Percentiles rank a stretch among this genome's conserved stretches.
These are phyloP conservation scores for Luvunga scandens DNA, from an alignment of 345 rosid genomes.

Conservation along the genomic window DNA sequence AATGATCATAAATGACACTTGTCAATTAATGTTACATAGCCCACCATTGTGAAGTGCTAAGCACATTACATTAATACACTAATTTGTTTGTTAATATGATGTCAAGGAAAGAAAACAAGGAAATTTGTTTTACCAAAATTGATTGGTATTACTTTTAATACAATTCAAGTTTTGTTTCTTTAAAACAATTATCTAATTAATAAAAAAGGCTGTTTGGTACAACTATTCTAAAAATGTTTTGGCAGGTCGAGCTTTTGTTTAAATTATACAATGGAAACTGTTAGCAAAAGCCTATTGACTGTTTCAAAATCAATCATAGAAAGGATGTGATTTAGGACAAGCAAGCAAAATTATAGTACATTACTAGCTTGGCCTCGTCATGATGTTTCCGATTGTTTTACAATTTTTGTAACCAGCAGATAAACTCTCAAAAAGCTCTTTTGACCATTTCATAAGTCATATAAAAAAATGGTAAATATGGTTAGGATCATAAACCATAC, in stretches of 20 bases:
- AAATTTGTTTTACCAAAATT: too few species aligned
- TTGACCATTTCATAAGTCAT: neutral
- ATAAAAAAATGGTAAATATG: too few species aligned
- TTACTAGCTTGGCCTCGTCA: neutral
- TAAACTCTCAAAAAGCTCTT: neutral
- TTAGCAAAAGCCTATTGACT: neutral
- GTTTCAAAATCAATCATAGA: neutral
- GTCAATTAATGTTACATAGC: too few species aligned
- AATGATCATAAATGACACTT: neutral
- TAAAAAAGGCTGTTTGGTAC: neutral
- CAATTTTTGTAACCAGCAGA: neutral
- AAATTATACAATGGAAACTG: neutral
- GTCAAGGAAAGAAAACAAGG: neutral
- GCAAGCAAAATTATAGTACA: neutral
- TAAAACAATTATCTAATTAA: too few species aligned
- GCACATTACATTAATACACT: neutral
- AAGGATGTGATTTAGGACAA: neutral
- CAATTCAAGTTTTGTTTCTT: too few species aligned
- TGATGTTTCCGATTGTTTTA: neutral
- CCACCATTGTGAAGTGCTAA: neutral
- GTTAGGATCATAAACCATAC: neutral
- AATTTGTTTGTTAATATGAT: neutral
- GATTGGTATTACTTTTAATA: too few species aligned
- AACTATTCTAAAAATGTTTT: neutral
- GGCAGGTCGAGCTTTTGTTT: neutral